Evolutionary conservation across 371 early-diverging fungal genomes (phyloP), one percentile per base, ranked within the genome.

Genomic region (Mortierella polycephala): DNA sequence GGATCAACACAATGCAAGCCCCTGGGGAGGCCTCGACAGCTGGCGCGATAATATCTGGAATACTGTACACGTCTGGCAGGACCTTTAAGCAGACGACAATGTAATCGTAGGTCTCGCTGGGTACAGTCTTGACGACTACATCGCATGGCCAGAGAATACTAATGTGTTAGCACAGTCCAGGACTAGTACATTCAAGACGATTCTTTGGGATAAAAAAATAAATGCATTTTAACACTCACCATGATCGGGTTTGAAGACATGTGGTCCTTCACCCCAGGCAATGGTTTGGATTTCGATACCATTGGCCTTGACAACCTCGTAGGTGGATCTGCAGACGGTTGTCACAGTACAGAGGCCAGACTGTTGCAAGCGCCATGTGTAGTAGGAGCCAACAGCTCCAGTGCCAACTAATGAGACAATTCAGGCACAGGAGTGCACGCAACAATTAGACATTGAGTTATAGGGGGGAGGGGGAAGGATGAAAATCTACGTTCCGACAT

Each of bases 311-410:
- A 94, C 94, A 9, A 68, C 74, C 14, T 87, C 84, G 73, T 88
- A 95, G 82, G 94, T 95, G 50, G 93, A 94, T 37, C 96, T 90
- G 81, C 95, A 95, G 2, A 96, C 94, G 14, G 91, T 81, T 0
- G 92, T 91, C 50, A 94, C 88, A 42, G 85, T 68, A 21, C 63
- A 71, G 9, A 74, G 66, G 20, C 85, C 86, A 16, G 86, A 74
- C 42, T 85, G 79, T 20, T 92, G 86, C 57, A 96, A 83, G 52
- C 93, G 87, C 87, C 90, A 91, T 14, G 87, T 89, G 72, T 90
- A 93, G 64, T 92, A 85, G 42, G 92, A 88, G 46, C 94, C 95
- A 23, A 95, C 84, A 41, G 94, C 95, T 13, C 95, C 95, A n/a
- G 90, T 87, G 46, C 95, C 95, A 50, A 95, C 92, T 91, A 75